Base-by-base conservation (phyloP, 2,329 filamentous ascomycete genomes). In the Elsinoe arachidis region DNA sequence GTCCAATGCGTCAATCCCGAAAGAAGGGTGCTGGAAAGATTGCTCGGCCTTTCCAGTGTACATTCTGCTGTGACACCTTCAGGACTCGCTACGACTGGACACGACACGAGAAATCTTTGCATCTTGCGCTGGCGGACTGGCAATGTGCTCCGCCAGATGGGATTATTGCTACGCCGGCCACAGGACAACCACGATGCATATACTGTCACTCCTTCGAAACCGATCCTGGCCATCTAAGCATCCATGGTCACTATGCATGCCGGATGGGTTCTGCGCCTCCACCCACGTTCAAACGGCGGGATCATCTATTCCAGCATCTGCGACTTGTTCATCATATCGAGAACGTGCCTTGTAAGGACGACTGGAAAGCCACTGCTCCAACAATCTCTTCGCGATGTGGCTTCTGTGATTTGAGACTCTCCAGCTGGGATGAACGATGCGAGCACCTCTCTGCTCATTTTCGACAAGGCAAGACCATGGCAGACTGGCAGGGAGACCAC, bases 81-180 rank as follows among this genome's bases (percentile, higher is more conserved):
- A 72, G 75, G 46, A 76, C 77, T 17, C 81, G 81, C 59, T 80
- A 80, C 66, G 79, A 82, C 66, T 82, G 79, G 79, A 77, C 79
- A 52, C 75, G 85, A 59, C 85, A 88, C 67, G 85, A 89, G 65
- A 52, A 73, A 83, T 61, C 85, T 81, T 67, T 70, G 81, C 63
- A 88, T 81, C 6, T 79, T 82, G 71, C 76, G 76, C 58, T 88
- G 79, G 85, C 80, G 83, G 59, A 87, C 80, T 43, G 76, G 78
- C 80, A 80, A 9, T 85, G 82, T 63, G 78, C 80, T 33, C 81
- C 81, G 2, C 68, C 78, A 3, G 82, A 82, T 5, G 77, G 78
- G 4, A 69, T 83, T 35, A 80, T 85, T 26, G 69, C 69, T 58
- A 77, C 81, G 1, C 78, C 83, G 33, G 66, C 74, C 1, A 83